Percentiles rank a stretch among this genome's conserved stretches.
These are phyloP conservation scores for Aristolochia contorta DNA, from an alignment of 164 flowering plant genomes.

Conservation along the genomic window DNA sequence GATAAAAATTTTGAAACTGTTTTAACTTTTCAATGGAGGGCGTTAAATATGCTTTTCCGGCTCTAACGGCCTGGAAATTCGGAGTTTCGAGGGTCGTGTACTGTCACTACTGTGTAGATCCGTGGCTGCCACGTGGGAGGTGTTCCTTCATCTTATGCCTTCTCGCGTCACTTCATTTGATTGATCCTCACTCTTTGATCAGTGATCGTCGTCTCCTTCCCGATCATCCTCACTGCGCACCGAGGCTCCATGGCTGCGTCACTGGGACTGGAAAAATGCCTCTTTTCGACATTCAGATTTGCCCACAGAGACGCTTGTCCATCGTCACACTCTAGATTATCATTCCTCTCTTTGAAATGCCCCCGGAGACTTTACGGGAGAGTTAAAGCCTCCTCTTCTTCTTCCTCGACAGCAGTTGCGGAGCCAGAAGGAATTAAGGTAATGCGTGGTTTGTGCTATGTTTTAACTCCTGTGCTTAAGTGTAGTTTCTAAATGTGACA, in stretches of 20 bases:
- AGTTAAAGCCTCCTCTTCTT: conserved; percentile 31
- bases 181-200: too few relatives aligned
- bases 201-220: not conserved
- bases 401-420: conserved; percentile 26
- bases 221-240: not conserved
- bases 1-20: too few relatives aligned
- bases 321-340: conserved; percentile 9
- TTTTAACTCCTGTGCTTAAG: too few relatives aligned
- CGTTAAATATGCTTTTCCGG: too few relatives aligned
- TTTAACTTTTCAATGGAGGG: too few relatives aligned
- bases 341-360: conserved; percentile 4
- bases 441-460: not conserved
- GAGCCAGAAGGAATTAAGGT: conserved; percentile 51
- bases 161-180: too few relatives aligned
- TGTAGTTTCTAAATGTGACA: not conserved
- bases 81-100: not conserved
- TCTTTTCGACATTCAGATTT: conserved; percentile 7
- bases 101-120: too few relatives aligned
- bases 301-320: conserved; percentile 3
- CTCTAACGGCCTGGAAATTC: too few relatives aligned
- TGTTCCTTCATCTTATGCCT: too few relatives aligned
- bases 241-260: conserved; percentile 12
- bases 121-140: too few relatives aligned
- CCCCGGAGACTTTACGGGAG: conserved; percentile 4
- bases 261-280: conserved; percentile 12